Evolutionary conservation across 179 eudicot genomes (phyloP).

Genomic region (Beta lomatogona): DNA sequence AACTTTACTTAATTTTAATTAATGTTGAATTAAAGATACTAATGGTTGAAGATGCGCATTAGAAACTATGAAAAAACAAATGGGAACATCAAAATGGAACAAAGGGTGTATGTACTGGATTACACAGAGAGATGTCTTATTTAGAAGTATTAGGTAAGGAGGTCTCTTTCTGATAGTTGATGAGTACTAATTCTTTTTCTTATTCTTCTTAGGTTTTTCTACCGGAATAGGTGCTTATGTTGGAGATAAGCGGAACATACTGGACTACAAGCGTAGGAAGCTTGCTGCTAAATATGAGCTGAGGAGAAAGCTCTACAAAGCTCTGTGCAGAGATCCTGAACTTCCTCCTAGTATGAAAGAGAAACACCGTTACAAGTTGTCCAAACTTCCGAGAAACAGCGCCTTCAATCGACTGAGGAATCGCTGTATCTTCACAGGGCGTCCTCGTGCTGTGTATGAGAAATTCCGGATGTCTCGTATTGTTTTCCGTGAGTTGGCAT

Average conservation of each 20-base stretch:
- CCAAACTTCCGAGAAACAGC: slow-evolving; percentile 60
- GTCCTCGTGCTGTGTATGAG: slow-evolving; percentile 47
- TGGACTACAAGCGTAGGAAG: slow-evolving; percentile 42
- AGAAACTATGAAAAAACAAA: too few species aligned
- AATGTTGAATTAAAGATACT: too few species aligned
- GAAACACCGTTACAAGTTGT: slow-evolving; percentile 40
- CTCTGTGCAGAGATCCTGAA: slow-evolving; percentile 39
- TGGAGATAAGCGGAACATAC: slow-evolving; percentile 44
- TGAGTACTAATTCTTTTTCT: background rate
- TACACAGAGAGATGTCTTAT: background rate
- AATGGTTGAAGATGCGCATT: too few species aligned
- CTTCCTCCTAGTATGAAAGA: slow-evolving; percentile 42
- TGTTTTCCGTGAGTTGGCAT: slow-evolving; percentile 48
- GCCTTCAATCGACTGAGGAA: slow-evolving; percentile 48
- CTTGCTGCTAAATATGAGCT: slow-evolving; percentile 47
- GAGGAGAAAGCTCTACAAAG: slow-evolving; percentile 46
- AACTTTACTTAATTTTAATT: too few species aligned
- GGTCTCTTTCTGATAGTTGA: background rate
- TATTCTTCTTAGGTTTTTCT: slow-evolving; percentile 19
- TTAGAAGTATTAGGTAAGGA: background rate
- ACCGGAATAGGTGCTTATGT: slow-evolving; percentile 18
- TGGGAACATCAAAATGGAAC: too few species aligned
- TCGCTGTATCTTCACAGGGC: slow-evolving; percentile 52
- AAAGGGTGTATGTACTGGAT: too few species aligned
- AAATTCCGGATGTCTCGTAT: slow-evolving; percentile 54